Evolutionary conservation across 441 rosid species (phyloP), one percentile per base, ranked within the genome.

Genomic region (Geranium incanum): DNA sequence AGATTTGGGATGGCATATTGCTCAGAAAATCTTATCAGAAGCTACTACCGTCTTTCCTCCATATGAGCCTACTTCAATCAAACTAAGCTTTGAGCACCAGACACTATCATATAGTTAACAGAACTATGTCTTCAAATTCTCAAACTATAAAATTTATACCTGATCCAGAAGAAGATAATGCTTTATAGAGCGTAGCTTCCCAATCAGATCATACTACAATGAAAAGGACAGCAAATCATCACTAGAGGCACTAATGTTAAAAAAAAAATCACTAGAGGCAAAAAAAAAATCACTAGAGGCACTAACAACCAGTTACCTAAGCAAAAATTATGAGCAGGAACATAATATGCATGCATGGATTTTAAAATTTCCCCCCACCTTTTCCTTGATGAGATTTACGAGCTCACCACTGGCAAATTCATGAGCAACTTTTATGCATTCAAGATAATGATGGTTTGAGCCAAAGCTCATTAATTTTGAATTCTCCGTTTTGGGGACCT

Each of bases 111-210:
- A 36, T 39, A 7, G 33, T 16, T 59, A 70, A 66, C 60, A 52
- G 36, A 23, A 36, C 71, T 75, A 9, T 21, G 37, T 50, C 68
- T 68, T 13, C 36, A 43, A 50, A 48, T 70, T 37, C 50, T 16
- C 36, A n/a, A 5, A 21, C 73, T 48, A 55, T 63, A 73, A 7
- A 68, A 68, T 36, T 7, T 68, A 72, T 85, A 95, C 99, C 99
- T 95, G 99, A 81, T 95, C 98, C 39, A 92, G 97, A 74, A 95
- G 99, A 80, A 92, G 96, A 84, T 92, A 95, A 71, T 92, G 97
- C 89, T 95, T 95, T 78, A 95, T 84, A 39, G 97, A 92, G 75
- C 87, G 80, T 79, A 95, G 78, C 87, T 93, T 90, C 83, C 97
- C 99, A 76, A 84, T 78, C 66, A 95, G 86, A 79, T 90, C 99